phyloP scores from a whole-genome alignment of 257 asterid genomes.

The Capsicum chinense region DNA sequence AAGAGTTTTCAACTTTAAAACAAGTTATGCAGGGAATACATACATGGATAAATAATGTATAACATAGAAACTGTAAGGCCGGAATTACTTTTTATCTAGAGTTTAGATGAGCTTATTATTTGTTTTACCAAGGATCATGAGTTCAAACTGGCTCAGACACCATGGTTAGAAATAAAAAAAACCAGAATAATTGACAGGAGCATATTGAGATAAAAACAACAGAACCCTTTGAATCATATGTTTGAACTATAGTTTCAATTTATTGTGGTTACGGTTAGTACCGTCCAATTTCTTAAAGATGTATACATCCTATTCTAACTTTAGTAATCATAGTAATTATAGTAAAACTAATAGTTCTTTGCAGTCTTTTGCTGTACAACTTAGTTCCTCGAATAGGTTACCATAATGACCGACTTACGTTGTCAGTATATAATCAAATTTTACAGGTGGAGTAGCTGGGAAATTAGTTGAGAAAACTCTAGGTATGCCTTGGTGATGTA shows the following conservation, averaged over 20 bases:
- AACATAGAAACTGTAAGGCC: too few species aligned
- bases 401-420: slow-evolving; percentile 76
- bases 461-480: slow-evolving; percentile 87
- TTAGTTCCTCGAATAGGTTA: slow-evolving; percentile 68
- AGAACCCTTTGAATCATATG: too few species aligned
- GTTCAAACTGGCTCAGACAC: too few species aligned
- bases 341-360: not conserved
- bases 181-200: too few species aligned
- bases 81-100: too few species aligned
- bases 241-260: slow-evolving; percentile 31
- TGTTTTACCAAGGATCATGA: too few species aligned
- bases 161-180: too few species aligned
- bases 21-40: too few species aligned
- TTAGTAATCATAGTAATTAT: not conserved
- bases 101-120: too few species aligned
- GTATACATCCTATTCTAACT: not conserved
- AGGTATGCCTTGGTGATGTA: slow-evolving; percentile 66
- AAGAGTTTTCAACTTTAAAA: too few species aligned
- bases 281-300: not conserved
- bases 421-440: slow-evolving; percentile 79
- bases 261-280: slow-evolving; percentile 60
- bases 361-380: slow-evolving; percentile 42
- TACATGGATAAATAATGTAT: too few species aligned
- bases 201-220: too few species aligned
- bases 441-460: slow-evolving; percentile 64